Evolutionary conservation across 2,329 filamentous ascomycete species (phyloP), one percentile per base, ranked within the genome.

Genomic region (Drechslera avenae): DNA sequence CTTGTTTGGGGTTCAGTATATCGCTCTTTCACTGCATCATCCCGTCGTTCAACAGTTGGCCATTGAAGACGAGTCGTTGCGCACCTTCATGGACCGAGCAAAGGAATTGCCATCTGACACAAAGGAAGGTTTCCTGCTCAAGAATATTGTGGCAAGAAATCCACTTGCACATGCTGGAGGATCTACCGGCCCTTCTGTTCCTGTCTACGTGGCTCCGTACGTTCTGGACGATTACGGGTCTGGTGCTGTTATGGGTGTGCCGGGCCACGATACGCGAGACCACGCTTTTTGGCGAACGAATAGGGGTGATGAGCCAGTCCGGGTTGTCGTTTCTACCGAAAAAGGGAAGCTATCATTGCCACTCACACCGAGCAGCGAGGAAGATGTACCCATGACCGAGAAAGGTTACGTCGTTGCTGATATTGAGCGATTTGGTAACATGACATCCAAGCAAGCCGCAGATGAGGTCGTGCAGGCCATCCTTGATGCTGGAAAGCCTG

Each of bases 211-310:
- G 17, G 90, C 91, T 8, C 87, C 90, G 0, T 96, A 96, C 67
- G 91, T 96, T 9, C 78, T 95, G 4, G 88, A 87, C 19, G 89
- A 91, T 66, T 94, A 95, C 61, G 90, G 91, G 13, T 88, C 91
- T 59, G 91, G 91, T 1, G 91, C 91, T 8, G 88, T 96, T 2
- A 96, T 96, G 91, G 91, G 91, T 35, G 91, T 96, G 6, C 91
- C 91, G 0, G 91, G 86, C 2, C 91, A 96, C 66, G 91, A 96
- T 71, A 68, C 80, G 4, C 83, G 90, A 44, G 91, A 96, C 62
- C 80, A 89, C 72, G 82, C 83, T 1, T 96, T 96, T 69, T 96
- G 90, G 88, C 85, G 81, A 60, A 78, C 86, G 50, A 90, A 95
- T 58, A 78, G 82, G 23, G 78, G 79, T 5, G 78, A 82, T 3